phyloP scores from a whole-genome alignment of 768 basidiomycete genomes.

The Termitomyces sp. region DNA sequence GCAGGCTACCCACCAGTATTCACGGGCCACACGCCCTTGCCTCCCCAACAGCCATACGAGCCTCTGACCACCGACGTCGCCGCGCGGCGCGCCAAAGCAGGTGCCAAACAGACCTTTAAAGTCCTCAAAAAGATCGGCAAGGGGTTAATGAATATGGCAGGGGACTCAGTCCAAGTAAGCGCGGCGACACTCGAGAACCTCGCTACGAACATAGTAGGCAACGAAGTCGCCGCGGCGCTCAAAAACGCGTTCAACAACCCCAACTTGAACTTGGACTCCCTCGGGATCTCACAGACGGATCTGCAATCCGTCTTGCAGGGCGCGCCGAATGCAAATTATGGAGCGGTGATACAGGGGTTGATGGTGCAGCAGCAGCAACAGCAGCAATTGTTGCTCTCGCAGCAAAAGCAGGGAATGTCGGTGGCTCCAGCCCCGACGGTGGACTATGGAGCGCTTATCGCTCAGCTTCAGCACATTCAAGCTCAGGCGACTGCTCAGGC shows the following conservation, averaged over 20 bases:
- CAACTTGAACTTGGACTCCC: slow-evolving; percentile 14
- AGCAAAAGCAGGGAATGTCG: slow-evolving; percentile 2
- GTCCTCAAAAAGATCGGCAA: slow-evolving; percentile 6
- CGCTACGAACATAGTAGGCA: slow-evolving; percentile 1
- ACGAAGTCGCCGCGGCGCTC: slow-evolving; percentile 1
- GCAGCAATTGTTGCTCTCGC: slow-evolving; percentile 7
- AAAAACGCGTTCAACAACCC: slow-evolving; percentile 14
- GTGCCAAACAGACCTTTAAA: slow-evolving; percentile 4
- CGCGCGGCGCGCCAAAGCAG: slow-evolving; percentile 13
- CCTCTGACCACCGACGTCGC: slow-evolving; percentile 11
- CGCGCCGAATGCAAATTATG: slow-evolving; percentile 29
- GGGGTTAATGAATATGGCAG: slow-evolving; percentile 12
- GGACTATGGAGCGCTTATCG: slow-evolving; percentile 18
- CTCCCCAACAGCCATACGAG: not conserved
- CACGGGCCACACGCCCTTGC: not conserved
- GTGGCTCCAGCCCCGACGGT: slow-evolving; percentile 3
- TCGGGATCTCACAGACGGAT: slow-evolving; percentile 8
- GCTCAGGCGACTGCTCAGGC: slow-evolving; percentile 9
- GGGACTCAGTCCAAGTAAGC: slow-evolving; percentile 4
- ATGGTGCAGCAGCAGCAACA: slow-evolving; percentile 12
- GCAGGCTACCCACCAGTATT: not conserved
- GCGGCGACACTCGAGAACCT: slow-evolving; percentile 6
- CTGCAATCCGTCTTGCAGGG: slow-evolving; percentile 30
- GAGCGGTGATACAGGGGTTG: slow-evolving; percentile 27
- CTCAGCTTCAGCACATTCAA: slow-evolving; percentile 17